Conservation (phyloP, 352 stramenopile genomes). For the Pythium guiyangense region DNA sequence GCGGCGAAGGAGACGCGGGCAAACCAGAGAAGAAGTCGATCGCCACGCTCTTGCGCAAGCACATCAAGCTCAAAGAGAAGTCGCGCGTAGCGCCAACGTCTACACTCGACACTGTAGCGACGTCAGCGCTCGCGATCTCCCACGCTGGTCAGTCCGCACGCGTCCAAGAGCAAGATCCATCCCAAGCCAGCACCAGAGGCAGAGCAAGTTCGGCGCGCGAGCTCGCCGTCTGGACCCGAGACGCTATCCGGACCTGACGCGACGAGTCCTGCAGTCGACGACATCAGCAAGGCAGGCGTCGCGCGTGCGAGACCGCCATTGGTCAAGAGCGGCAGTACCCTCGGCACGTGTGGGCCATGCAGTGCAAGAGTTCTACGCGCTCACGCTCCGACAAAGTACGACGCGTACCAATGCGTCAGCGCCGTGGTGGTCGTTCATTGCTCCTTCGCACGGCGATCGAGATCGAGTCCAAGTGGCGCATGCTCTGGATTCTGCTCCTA, state of each 20-base stretch:
- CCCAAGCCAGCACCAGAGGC: no score
- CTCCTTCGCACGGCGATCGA: conserved; percentile 30
- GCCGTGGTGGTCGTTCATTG: conserved; percentile 22
- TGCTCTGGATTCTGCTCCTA: conserved; percentile 39
- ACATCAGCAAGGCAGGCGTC: no score
- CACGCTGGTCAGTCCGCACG: background rate
- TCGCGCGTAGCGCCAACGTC: conserved; percentile 19
- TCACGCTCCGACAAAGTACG: background rate
- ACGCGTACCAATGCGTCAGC: conserved; percentile 15
- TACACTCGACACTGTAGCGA: conserved; percentile 6
- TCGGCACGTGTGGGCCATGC: background rate
- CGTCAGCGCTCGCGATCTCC: background rate
- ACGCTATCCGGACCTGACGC: no score
- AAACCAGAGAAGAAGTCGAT: conserved; percentile 35
- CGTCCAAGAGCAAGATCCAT: background rate
- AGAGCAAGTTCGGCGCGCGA: no score
- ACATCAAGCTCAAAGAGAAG: conserved; percentile 35
- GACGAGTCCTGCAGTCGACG: no score
- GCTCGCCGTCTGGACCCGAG: no score
- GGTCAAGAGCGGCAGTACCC: background rate
- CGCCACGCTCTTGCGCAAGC: conserved; percentile 39
- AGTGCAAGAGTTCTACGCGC: no score
- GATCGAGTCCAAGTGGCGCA: conserved; percentile 30
- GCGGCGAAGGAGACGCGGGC: background rate
- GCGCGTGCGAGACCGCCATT: background rate